Conservation (phyloP, 2,329 filamentous ascomycete genomes). For the Colletotrichum tropicale region DNA sequence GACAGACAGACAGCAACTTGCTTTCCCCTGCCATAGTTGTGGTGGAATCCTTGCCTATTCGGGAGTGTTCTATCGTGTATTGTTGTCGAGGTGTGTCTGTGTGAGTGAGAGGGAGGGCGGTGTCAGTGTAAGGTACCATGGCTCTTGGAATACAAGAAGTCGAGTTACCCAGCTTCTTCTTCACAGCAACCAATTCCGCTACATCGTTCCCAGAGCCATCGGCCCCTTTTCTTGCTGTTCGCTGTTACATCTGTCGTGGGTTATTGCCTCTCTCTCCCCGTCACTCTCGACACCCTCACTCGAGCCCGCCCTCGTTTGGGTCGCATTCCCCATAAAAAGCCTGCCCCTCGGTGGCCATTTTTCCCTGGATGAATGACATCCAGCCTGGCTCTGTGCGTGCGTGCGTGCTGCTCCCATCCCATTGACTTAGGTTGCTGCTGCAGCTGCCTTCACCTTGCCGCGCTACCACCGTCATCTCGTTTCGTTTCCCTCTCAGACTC, state of each 20-base stretch:
- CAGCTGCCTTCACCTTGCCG: not conserved
- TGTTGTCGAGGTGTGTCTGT: not conserved
- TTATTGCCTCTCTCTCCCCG: not conserved
- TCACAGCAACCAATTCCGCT: not conserved
- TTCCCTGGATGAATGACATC: constrained; percentile 2
- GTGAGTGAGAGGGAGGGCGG: constrained; percentile 5
- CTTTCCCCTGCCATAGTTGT: not conserved
- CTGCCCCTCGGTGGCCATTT: not conserved
- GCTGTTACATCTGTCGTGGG: constrained; percentile 9
- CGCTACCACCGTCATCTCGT: constrained; percentile 6
- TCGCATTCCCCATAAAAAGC: constrained; percentile 15
- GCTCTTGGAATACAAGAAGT: constrained; percentile 11
- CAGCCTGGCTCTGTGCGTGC: not conserved
- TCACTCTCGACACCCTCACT: not conserved
- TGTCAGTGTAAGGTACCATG: not conserved
- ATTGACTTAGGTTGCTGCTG: not conserved
- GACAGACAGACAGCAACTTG: not conserved
- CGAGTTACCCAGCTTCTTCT: not conserved
- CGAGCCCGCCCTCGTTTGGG: not conserved
- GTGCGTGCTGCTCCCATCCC: not conserved
- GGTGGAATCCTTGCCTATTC: not conserved
- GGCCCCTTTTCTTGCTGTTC: not conserved
- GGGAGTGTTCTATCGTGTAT: not conserved
- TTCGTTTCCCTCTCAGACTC: constrained; percentile 5
- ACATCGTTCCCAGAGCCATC: not conserved